A percentile compares a stretch with the other conserved stretches of the same genome.
These are phyloP conservation scores for Triangularia setosa DNA, from an alignment of 2,329 filamentous ascomycete genomes.

Conservation along the genomic window DNA sequence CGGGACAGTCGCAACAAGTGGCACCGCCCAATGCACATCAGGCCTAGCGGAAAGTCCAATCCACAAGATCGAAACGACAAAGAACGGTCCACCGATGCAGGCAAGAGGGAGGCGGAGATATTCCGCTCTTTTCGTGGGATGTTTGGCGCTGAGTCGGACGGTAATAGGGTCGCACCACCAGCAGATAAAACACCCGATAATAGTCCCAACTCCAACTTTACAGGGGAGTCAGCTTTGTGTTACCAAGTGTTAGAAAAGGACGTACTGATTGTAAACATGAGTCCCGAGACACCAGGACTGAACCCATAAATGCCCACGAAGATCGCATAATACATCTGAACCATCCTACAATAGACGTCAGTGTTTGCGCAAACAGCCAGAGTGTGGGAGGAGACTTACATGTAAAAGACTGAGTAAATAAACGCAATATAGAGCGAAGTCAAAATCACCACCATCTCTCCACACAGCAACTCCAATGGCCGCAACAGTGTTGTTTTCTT, in stretches of 20 bases:
- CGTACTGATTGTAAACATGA: constrained; percentile 25
- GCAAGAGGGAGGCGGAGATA: constrained; percentile 30
- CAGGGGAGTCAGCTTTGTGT: not conserved
- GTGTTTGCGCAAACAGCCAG: not conserved
- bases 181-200: constrained; percentile 20
- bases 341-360: constrained; percentile 19
- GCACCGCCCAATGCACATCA: constrained; percentile 29
- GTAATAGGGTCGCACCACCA: constrained; percentile 25
- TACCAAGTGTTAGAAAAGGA: not conserved
- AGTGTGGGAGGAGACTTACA: constrained; percentile 14
- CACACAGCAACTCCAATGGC: constrained; percentile 30
- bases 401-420: constrained; percentile 33
- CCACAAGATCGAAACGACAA: constrained; percentile 29
- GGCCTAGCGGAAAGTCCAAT: constrained; percentile 27
- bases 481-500: constrained; percentile 30
- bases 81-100: constrained; percentile 27
- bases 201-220: constrained; percentile 26
- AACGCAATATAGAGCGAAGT: constrained; percentile 32
- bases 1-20: constrained; percentile 26
- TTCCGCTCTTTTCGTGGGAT: constrained; percentile 26
- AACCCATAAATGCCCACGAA: constrained; percentile 31
- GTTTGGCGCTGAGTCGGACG: constrained; percentile 18
- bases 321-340: constrained; percentile 26
- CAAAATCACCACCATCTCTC: constrained; percentile 30
- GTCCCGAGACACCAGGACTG: constrained; percentile 26